These are phyloP conservation scores for Cladosporium sp. DNA, from an alignment of 2,329 filamentous ascomycete species.

Conservation along the genomic window DNA sequence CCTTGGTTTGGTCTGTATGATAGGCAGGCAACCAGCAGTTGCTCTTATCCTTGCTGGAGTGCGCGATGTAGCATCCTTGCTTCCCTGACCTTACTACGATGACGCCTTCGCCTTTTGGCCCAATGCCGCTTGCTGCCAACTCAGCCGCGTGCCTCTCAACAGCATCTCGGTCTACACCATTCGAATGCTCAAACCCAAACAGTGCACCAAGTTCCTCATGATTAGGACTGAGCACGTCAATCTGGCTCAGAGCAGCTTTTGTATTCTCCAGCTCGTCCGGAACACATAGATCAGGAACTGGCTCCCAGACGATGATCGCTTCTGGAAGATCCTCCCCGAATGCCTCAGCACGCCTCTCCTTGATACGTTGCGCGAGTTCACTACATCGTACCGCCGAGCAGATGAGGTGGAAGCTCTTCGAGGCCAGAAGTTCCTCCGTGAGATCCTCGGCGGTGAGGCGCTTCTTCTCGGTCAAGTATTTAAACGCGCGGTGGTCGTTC, in stretches of 20 bases:
- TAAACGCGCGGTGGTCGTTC: conserved; percentile 54
- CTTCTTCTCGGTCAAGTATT: conserved; percentile 80
- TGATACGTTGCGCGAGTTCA: conserved; percentile 66
- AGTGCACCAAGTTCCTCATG: conserved; percentile 82
- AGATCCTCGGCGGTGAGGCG: conserved; percentile 71
- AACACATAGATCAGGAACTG: conserved; percentile 80
- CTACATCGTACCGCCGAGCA: conserved; percentile 74
- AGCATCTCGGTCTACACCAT: conserved; percentile 31
- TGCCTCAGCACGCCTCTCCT: conserved; percentile 33
- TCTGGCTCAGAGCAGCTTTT: conserved; percentile 44
- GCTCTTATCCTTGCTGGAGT: conserved; percentile 10
- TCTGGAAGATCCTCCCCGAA: conserved; percentile 16
- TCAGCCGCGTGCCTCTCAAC: conserved; percentile 35
- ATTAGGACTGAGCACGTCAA: conserved; percentile 69
- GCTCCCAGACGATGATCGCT: conserved; percentile 86
- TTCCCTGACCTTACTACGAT: conserved; percentile 67
- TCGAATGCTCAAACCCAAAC: conserved; percentile 50
- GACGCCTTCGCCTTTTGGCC: conserved; percentile 35
- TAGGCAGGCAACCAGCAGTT: conserved; percentile 70
- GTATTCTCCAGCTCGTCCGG: conserved; percentile 55
- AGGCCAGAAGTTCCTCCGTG: conserved; percentile 57
- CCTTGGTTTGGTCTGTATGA: conserved; percentile 49
- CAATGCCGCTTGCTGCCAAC: conserved; percentile 28
- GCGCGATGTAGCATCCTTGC: conserved; percentile 56
- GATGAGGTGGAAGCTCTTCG: conserved; percentile 79